These are phyloP conservation scores for Ocimum tenuiflorum DNA, from an alignment of 257 asterid species.

Conservation along the genomic window DNA sequence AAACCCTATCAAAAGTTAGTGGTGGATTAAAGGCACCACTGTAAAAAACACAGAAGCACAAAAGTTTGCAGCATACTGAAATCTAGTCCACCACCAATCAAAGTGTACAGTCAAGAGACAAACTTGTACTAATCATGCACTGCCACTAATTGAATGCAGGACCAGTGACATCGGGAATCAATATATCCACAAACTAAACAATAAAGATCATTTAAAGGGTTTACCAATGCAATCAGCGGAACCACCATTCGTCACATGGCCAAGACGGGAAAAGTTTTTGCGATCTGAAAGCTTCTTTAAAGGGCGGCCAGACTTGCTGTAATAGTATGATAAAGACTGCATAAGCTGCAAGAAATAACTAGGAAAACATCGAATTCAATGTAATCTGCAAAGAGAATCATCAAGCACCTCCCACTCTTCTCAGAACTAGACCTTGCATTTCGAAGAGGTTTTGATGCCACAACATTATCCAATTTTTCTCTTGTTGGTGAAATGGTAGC, in stretches of 20 bases:
- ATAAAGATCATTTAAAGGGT: no score
- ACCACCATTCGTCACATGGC: constrained; percentile 57
- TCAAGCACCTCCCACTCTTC: constrained; percentile 72
- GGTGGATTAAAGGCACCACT: not conserved
- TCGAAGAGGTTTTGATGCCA: constrained; percentile 60
- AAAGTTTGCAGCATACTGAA: not conserved
- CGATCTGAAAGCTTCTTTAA: constrained; percentile 78
- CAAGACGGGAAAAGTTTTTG: constrained; percentile 82
- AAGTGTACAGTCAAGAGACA: no score
- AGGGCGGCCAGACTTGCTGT: constrained; percentile 94
- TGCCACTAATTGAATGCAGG: not conserved
- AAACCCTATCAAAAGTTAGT: not conserved
- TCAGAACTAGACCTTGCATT: constrained; percentile 59
- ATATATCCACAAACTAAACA: not conserved
- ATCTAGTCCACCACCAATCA: not conserved
- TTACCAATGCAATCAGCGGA: constrained; percentile 90
- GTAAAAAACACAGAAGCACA: not conserved
- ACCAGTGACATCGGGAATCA: not conserved
- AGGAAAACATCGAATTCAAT: constrained; percentile 7
- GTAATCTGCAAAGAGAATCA: constrained; percentile 17
- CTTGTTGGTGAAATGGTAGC: constrained; percentile 69
- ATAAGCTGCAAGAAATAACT: constrained; percentile 17
- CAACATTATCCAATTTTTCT: constrained; percentile 60
- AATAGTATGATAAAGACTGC: constrained; percentile 18
- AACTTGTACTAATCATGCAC: constrained; percentile 2